A percentile compares a stretch with the other conserved stretches of the same genome.
phyloP scores from a whole-genome alignment of 2,329 filamentous ascomycete species.

The Hysterium pulicare region DNA sequence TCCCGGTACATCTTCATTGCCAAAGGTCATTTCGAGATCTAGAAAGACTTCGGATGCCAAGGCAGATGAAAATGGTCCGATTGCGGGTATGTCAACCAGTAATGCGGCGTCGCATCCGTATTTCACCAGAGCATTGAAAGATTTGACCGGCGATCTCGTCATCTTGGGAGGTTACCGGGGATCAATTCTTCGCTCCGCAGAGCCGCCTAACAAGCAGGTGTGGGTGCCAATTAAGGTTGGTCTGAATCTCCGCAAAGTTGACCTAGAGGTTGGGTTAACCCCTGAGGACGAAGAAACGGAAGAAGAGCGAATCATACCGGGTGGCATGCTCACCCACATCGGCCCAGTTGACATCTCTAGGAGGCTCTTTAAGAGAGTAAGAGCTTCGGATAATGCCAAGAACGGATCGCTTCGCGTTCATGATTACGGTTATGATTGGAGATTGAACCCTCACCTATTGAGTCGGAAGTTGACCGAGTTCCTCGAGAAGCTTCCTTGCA shows the following conservation, averaged over 20 bases:
- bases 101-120: conserved; percentile 48
- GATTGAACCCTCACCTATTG: conserved; percentile 74
- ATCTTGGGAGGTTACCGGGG: conserved; percentile 88
- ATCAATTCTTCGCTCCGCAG: conserved; percentile 80
- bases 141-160: conserved; percentile 79
- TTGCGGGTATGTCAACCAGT: conserved; percentile 15
- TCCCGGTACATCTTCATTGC: conserved; percentile 8
- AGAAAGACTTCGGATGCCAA: conserved; percentile 8
- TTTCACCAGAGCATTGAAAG: conserved; percentile 56
- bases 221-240: conserved; percentile 96
- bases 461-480: conserved; percentile 70
- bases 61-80: conserved; percentile 1
- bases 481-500: conserved; percentile 71
- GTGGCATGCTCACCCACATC: conserved; percentile 86
- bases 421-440: conserved; percentile 95
- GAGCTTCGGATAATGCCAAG: conserved; percentile 69
- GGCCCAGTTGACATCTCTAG: conserved; percentile 88
- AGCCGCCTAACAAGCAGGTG: conserved; percentile 77
- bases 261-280: conserved; percentile 80
- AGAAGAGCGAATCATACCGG: conserved; percentile 77
- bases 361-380: conserved; percentile 73
- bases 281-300: conserved; percentile 80
- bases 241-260: conserved; percentile 84
- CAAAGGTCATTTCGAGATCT: background rate
- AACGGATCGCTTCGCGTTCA: conserved; percentile 72